Percentiles rank a stretch among this genome's conserved stretches.
Evolutionary conservation across 306 rosid genomes (phyloP).

Genomic region (Fagus sylvatica): DNA sequence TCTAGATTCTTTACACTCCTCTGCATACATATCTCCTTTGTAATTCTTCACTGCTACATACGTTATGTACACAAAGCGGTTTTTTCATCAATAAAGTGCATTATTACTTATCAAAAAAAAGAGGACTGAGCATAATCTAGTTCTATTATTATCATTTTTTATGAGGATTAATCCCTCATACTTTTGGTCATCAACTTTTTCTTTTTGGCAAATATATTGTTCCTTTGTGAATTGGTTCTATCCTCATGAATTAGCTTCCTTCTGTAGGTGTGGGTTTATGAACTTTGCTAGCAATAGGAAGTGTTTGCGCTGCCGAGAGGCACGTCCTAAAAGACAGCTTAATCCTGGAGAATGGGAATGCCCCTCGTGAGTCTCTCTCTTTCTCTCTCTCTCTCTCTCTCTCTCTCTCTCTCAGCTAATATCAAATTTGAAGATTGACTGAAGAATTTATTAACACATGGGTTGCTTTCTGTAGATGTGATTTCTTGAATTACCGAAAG

Average conservation of each 20-base stretch:
- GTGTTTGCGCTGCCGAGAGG: slow-evolving; percentile 67
- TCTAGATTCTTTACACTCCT: too few relatives aligned
- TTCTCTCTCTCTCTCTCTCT: neutral
- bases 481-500: slow-evolving; percentile 56
- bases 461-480: slow-evolving; percentile 53
- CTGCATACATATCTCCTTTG: too few relatives aligned
- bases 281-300: slow-evolving; percentile 68
- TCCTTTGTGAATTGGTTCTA: slow-evolving; percentile 1
- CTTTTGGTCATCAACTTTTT: neutral
- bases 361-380: slow-evolving; percentile 63
- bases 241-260: slow-evolving; percentile 19
- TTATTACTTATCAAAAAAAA: too few relatives aligned
- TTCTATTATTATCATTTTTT: neutral
- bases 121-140: neutral
- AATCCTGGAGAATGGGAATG: slow-evolving; percentile 79
- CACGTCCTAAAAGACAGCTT: slow-evolving; percentile 47
- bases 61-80: too few relatives aligned
- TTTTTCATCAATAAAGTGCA: too few relatives aligned
- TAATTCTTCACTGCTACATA: too few relatives aligned
- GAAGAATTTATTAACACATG: neutral
- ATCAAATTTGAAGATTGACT: neutral
- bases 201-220: neutral
- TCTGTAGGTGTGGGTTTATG: slow-evolving; percentile 80
- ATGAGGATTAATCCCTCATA: neutral
- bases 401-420: neutral